These are phyloP conservation scores for Kluyveromyces nonfermentans DNA, from an alignment of 805 yeast genomes.

Conservation along the genomic window DNA sequence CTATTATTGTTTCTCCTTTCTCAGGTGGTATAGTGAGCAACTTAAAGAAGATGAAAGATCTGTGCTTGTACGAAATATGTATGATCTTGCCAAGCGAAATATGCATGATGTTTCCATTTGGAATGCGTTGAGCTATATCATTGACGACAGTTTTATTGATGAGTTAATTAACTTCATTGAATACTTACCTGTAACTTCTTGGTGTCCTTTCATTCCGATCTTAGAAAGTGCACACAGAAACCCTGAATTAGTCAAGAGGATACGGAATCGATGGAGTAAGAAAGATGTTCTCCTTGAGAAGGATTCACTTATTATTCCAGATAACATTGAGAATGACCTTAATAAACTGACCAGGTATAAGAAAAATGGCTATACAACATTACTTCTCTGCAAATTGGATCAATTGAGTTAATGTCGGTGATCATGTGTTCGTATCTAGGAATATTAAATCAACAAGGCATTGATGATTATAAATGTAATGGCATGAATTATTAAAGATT, in stretches of 20 bases:
- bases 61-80: slow-evolving; percentile 6
- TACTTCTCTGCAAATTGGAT: neutral
- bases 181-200: slow-evolving; percentile 1
- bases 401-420: neutral
- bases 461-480: neutral
- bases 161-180: neutral
- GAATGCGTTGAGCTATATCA: slow-evolving; percentile 1
- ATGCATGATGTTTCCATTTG: slow-evolving; percentile 7
- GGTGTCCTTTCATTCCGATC: slow-evolving; percentile 1
- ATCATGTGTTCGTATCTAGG: neutral
- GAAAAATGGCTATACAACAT: neutral
- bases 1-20: slow-evolving; percentile 34
- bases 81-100: slow-evolving; percentile 7
- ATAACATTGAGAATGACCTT: neutral
- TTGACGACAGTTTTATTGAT: neutral
- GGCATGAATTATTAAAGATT: neutral
- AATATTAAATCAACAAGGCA: neutral
- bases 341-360: neutral
- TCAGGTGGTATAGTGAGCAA: slow-evolving; percentile 21
- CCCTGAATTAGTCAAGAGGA: too few species aligned
- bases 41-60: slow-evolving; percentile 4
- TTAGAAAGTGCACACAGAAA: neutral
- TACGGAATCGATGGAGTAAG: neutral
- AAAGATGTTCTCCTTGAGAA: neutral
- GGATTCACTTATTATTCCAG: neutral